Base-by-base conservation (phyloP, 805 yeast genomes). In the Ogataea corticis region DNA sequence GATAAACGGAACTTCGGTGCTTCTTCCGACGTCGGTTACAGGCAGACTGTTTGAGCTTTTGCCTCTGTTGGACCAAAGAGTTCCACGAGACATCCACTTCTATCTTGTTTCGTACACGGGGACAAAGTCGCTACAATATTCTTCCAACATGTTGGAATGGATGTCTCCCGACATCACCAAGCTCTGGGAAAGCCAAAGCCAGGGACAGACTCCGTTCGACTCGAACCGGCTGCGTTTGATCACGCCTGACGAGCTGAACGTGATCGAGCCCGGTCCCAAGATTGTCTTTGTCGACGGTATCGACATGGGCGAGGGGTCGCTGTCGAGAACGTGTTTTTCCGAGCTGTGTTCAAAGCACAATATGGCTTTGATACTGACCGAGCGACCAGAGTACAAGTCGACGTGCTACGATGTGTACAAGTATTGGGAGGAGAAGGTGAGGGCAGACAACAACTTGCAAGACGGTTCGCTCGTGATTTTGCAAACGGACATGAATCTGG, bases 121-220 rank as follows among this genome's bases (percentile, higher is more conserved):
- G 19, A 80, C 89, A 3, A 82, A 92, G 57, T 75, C 85, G 3
- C 65, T 94, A 45, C 77, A 85, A 19, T 88, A 86, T 59, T 96
- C 97, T 0, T 79, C 88, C 12, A 85, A 90, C 45, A 86, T 94
- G 84, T 68, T 92, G 23, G 99, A 94, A 68, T 94, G 98, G 98
- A 85, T 94, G 90, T 82, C 96, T 0, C 79, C 92, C 0, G 76
- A 83, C n/a, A 76, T 90, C n/a, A 77, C 87, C 19, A 85, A 86
- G 55, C 85, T 82, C 37, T 90, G 96, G 92, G 96, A 89, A 58
- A 83, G 82, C 42, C 77, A 76, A 46, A 83, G 82, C 42, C 77
- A 76, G 46, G 83, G 83, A 43, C 77, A 77, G 44, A 77, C 85
- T 2, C 96, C 97, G 1, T 91, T 92, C 60, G 95, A 87, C 54